These are phyloP conservation scores for Postia placenta DNA, from an alignment of 768 basidiomycete genomes.

Conservation along the genomic window DNA sequence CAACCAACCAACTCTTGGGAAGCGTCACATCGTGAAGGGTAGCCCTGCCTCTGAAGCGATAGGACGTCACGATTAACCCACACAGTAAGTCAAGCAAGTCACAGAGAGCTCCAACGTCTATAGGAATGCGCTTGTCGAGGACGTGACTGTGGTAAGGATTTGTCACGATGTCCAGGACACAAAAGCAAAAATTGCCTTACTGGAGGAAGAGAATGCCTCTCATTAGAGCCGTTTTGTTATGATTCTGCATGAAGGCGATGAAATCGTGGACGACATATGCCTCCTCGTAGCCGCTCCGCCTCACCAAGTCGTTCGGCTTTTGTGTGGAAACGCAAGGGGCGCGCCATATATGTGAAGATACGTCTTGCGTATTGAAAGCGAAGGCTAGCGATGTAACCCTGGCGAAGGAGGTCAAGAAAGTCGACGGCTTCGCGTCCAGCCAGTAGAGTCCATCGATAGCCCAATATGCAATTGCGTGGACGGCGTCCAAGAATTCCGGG, in stretches of 20 bases:
- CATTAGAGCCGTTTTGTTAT: conserved; percentile 7
- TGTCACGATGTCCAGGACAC: not conserved
- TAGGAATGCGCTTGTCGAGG: conserved; percentile 27
- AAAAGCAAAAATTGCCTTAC: conserved; percentile 26
- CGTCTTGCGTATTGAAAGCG: conserved; percentile 29
- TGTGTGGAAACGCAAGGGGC: conserved; percentile 20
- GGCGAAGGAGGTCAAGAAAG: conserved; percentile 36
- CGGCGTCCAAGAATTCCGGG: conserved; percentile 31
- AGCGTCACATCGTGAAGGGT: conserved; percentile 42
- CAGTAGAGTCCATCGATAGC: conserved; percentile 32
- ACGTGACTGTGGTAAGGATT: conserved; percentile 33
- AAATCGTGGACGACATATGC: conserved; percentile 27
- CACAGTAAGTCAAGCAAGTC: conserved; percentile 45
- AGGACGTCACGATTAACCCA: conserved; percentile 32
- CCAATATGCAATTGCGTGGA: conserved; percentile 41
- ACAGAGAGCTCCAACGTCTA: conserved; percentile 47
- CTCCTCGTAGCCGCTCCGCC: conserved; percentile 5
- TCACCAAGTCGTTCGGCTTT: conserved; percentile 6
- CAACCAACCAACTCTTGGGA: conserved; percentile 43
- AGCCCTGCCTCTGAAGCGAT: conserved; percentile 15
- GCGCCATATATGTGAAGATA: conserved; percentile 30
- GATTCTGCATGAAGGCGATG: conserved; percentile 4
- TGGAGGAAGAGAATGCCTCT: conserved; percentile 33
- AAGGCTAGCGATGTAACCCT: conserved; percentile 33
- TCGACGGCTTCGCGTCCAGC: conserved; percentile 12